Percentiles rank a stretch among this genome's conserved stretches.
These are phyloP conservation scores for Fusarium camptoceras DNA, from an alignment of 2,329 filamentous ascomycete species.

Conservation along the genomic window DNA sequence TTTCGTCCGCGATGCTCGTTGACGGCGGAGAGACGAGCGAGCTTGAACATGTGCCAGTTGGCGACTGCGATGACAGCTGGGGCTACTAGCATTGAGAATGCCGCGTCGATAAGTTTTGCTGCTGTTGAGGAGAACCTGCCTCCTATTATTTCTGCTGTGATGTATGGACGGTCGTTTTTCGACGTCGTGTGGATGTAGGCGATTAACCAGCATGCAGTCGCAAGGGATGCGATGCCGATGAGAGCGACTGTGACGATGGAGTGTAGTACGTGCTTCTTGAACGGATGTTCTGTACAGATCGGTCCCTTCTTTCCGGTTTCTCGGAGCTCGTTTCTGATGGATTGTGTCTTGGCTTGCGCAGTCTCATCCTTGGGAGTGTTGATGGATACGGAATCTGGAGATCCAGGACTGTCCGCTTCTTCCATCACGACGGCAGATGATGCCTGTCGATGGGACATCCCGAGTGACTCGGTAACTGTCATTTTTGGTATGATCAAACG, in stretches of 20 bases:
- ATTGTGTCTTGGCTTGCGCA: neutral
- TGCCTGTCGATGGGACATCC: neutral
- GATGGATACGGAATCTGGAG: neutral
- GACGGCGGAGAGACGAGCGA: conserved; percentile 27
- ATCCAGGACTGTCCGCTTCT: neutral
- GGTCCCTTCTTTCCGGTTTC: neutral
- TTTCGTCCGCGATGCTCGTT: conserved; percentile 26
- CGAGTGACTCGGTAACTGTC: neutral
- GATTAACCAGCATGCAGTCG: conserved; percentile 11
- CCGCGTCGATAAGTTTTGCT: conserved; percentile 34
- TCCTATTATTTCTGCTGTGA: conserved; percentile 15
- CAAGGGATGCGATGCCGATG: neutral
- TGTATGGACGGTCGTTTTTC: conserved; percentile 1
- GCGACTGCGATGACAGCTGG: conserved; percentile 15
- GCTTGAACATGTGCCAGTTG: conserved; percentile 37
- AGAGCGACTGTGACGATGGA: conserved; percentile 13
- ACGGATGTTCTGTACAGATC: neutral
- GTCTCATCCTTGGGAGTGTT: neutral
- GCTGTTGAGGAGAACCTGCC: conserved; percentile 14
- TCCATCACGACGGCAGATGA: neutral
- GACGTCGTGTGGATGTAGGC: conserved; percentile 8
- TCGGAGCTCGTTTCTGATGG: neutral
- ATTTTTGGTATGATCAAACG: neutral
- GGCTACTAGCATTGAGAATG: conserved; percentile 30
- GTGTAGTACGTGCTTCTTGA: conserved; percentile 28